Evolutionary conservation across 306 rosid species (phyloP), one percentile per base, ranked within the genome.

Genomic region (Cyamopsis tetragonoloba): DNA sequence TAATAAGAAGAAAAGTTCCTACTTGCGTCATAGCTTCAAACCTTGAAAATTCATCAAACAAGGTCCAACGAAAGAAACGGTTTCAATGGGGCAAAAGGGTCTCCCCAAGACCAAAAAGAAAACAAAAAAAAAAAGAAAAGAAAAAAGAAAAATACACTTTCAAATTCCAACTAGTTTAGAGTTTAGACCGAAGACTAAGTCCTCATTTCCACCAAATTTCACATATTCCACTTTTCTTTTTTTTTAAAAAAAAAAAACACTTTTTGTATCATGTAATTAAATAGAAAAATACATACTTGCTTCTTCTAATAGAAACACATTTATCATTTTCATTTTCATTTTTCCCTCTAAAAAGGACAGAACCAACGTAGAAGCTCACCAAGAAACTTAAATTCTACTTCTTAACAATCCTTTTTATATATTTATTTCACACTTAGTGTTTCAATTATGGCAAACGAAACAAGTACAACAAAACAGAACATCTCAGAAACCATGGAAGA

Each of bases 121-220:
- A n/a, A n/a, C n/a, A 2, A 24, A 3, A 1, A 1, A 2, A 10
- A 19, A 7, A 2, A 7, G 6, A 31, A 12, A 50, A 1, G 6
- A 37, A 10, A 53, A 9, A 13, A 17, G 3, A 23, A 10, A 50
- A 50, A 3, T 1, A 11, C 15, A 28, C 2, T 54, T 74, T 80
- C 79, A 84, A 82, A 31, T 70, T 70, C 70, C 68, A 58, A 46
- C 14, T 61, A 27, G 47, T 23, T 11, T 28, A 10, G 91, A 27
- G 47, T 23, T 11, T 28, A 10, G 91, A 85, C 92, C 85, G 66
- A 57, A 64, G 90, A 82, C 92, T 6, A 27, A 76, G 92, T 89
- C 98, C 14, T 26, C 30, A 1, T 57, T 80, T 66, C 39, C 57
- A 48, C 22, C 18, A 37, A 24, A 19, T 2, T 46, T 68, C 24